Base-by-base conservation (phyloP, 331 rosid species). In the Dryas integrifolia region DNA sequence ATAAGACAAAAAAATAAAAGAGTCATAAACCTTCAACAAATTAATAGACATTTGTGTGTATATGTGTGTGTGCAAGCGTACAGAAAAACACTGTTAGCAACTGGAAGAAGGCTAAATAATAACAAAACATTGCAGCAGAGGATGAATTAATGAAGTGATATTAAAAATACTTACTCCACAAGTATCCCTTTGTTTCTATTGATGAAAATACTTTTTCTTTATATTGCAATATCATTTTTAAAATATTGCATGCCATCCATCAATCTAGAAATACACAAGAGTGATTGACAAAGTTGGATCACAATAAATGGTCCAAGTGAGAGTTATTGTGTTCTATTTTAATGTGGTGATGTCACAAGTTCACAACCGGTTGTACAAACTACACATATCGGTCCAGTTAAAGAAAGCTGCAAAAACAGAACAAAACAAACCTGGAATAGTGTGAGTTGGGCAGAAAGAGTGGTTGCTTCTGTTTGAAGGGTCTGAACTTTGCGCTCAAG, bases 401-500 rank as follows among this genome's bases (percentile, higher is more conserved):
- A 1, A 43, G 15, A 21, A 26, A 52, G 66, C 53, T 43, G 9
- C 58, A 41, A 60, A 74, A 75, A 18, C 15, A 43, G 16, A 66
- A 52, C 69, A 67, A 65, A 38, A 79, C 85, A 53, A 72, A 95
- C 99, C 99, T 95, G 99, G 86, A 88, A 95, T 39, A 95, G 75
- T 24, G 99, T 90, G 57, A 95, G 85, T 85, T 95, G 99, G 52
- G 99, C 98, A 74, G 98, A 92, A 14, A 95, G 94, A 65, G 99
- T 95, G 58, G 99, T 95, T 6, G 99, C 99, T 79, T 95, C 99
- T 9, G 98, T 92, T 83, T 92, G 99, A 81, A 95, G 99, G 75
- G 94, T 92, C 86, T 95, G 97, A 77, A 95, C 96, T 81, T 90
- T 95, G 77, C 96, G 98, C 89, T 95, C 99, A 61, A 95, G 96